phyloP scores from a whole-genome alignment of 192 early-diverging fungal genomes.

The Helicostylum pulchrum region DNA sequence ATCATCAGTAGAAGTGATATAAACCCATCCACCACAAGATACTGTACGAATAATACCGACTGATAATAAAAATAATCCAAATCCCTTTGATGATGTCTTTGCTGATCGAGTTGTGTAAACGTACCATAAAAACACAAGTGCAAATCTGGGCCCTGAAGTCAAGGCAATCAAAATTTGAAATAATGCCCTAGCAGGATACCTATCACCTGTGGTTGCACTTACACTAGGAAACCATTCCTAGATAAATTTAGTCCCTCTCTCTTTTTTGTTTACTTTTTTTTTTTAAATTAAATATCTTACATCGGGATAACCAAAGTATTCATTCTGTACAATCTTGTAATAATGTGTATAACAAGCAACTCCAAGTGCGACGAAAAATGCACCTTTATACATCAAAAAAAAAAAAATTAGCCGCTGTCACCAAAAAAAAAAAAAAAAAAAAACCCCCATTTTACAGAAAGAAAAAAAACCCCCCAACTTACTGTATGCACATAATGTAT shows the following conservation, averaged over 20 bases:
- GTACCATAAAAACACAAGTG: constrained; percentile 48
- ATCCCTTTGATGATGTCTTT: constrained; percentile 20
- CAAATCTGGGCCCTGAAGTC: constrained; percentile 57
- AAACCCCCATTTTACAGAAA: not conserved
- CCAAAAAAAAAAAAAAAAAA: not conserved
- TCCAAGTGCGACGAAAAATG: constrained; percentile 64
- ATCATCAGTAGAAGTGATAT: constrained; percentile 79
- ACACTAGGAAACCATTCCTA: constrained; percentile 82
- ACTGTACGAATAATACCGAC: constrained; percentile 63
- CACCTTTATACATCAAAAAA: constrained; percentile 49
- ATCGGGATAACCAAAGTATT: constrained; percentile 74
- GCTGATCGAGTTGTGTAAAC: constrained; percentile 35
- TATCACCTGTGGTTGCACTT: constrained; percentile 75
- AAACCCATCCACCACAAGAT: constrained; percentile 80
- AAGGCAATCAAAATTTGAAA: constrained; percentile 82
- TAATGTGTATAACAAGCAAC: constrained; percentile 75
- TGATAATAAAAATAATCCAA: constrained; percentile 39
- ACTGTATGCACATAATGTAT: constrained; percentile 25
- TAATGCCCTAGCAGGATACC: constrained; percentile 70
- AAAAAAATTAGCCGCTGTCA: not conserved
- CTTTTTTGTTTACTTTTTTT: not conserved
- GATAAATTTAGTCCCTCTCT: not conserved
- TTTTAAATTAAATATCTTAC: constrained; percentile 33
- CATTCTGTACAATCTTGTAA: constrained; percentile 77
- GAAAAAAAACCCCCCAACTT: too few relatives aligned